Evolutionary conservation across 305 asterid species (phyloP), one percentile per base, ranked within the genome.

Genomic region (Fraxinus baroniana): DNA sequence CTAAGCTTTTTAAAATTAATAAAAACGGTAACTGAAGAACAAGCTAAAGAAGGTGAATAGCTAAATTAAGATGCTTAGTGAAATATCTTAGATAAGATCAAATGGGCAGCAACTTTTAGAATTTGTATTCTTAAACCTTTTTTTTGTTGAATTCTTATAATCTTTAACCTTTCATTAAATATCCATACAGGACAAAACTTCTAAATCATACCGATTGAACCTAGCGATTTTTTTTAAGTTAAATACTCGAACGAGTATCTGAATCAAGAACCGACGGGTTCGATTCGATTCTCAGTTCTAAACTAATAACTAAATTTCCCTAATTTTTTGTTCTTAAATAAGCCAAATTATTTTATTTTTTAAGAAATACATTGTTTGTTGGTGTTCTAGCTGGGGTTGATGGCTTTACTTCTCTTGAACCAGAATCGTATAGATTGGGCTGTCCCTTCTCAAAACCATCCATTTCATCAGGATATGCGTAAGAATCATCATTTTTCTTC

Each of bases 321-420:
- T 36, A 36, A 36, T 36, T 36, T 36, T 36, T 36, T 5, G 39
- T 36, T 36, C 0, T 36, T 1, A 0, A 36, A 35, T 35, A 35
- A 36, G 9, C 0, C 37, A 36, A 36, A 36, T 36, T 36, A 36
- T 36, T 36, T 35, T 33, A 35, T 36, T 36, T 36, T 36, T n/a
- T n/a, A n/a, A n/a, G n/a, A n/a, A n/a, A 62, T 91, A 93, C 98
- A 97, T 91, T 95, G 83, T 83, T 80, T 35, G 86, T 70, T n/a
- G 87, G 55, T 20, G 91, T 72, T 64, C 90, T 76, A 28, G 84
- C 82, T n/a, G 90, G 91, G 1, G 91, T 87, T 5, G 90, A 84
- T 35, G 90, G 87, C 84, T 89, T 87, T 78, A 89, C 79, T 82
- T 87, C 89, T 73, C 84, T 20, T 13, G 89, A 84, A 55, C 85